These are phyloP conservation scores for Aspergillus baeticus DNA, from an alignment of 495 filamentous ascomycete genomes.

Conservation along the genomic window DNA sequence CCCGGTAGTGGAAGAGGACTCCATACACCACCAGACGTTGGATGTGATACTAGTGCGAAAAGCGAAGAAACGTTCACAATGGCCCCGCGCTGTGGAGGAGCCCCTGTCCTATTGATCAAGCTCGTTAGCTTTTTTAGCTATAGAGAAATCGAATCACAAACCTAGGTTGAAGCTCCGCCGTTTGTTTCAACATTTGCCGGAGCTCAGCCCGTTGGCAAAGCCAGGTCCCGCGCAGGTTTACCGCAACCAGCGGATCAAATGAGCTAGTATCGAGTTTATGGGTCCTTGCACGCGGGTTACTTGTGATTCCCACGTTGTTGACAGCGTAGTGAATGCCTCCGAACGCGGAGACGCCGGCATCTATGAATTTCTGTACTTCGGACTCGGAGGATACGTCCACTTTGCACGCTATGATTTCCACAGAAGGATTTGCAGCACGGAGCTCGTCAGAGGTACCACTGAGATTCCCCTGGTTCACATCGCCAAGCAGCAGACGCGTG, in stretches of 20 bases:
- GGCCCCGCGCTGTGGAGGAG: background rate
- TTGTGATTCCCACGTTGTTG: conserved; percentile 15
- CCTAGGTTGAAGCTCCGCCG: background rate
- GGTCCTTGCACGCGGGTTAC: background rate
- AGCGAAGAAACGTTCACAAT: conserved; percentile 6
- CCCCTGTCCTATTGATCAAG: background rate
- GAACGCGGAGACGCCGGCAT: background rate
- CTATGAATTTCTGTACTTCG: background rate
- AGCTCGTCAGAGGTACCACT: no score
- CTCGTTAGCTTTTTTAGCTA: background rate
- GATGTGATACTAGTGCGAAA: no score
- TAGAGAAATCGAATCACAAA: background rate
- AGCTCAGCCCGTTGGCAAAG: background rate
- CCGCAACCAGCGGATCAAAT: background rate
- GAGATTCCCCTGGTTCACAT: background rate
- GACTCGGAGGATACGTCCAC: conserved; percentile 10
- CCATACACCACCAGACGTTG: background rate
- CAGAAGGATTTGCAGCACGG: no score
- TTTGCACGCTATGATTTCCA: no score
- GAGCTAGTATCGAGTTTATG: background rate
- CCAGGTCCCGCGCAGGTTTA: background rate
- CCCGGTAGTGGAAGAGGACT: background rate
- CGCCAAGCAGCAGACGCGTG: conserved; percentile 4
- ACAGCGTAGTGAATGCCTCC: conserved; percentile 16
- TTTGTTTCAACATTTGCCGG: background rate